A percentile compares a stretch with the other conserved stretches of the same genome.
These are phyloP conservation scores for Ambrosia hybrid DNA, from an alignment of 140 eudicot species.

Conservation along the genomic window DNA sequence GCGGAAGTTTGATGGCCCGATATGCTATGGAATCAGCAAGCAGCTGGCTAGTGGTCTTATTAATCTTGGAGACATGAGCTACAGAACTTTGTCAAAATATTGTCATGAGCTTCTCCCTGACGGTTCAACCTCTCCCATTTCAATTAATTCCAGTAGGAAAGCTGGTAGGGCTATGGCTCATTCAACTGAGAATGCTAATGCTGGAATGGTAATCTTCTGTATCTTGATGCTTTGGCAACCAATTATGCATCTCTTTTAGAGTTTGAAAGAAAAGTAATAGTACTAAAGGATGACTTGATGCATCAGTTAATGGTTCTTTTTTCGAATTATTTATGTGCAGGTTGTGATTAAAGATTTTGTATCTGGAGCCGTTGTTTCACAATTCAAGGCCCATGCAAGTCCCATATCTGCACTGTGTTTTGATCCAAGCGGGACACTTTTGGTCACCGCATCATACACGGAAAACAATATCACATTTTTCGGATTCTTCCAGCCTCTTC, in stretches of 20 bases:
- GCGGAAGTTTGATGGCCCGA: conserved; percentile 70
- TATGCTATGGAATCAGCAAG: conserved; percentile 91
- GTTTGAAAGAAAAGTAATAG: not conserved
- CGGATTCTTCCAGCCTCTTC: conserved; percentile 68
- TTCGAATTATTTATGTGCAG: conserved; percentile 39
- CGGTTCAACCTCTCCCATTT: conserved; percentile 57
- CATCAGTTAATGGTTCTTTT: not conserved
- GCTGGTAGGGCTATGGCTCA: conserved; percentile 51
- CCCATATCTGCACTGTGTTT: conserved; percentile 88
- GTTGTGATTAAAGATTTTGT: conserved; percentile 77
- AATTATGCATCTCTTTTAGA: not conserved
- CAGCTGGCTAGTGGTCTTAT: conserved; percentile 78
- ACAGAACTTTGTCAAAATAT: conserved; percentile 80
- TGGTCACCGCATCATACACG: conserved; percentile 93
- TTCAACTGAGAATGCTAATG: conserved; percentile 68
- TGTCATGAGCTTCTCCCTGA: conserved; percentile 78
- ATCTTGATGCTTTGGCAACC: not conserved
- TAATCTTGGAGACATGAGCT: conserved; percentile 81
- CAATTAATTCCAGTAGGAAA: conserved; percentile 53
- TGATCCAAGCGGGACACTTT: conserved; percentile 96
- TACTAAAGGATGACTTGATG: not conserved
- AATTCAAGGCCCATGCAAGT: conserved; percentile 85
- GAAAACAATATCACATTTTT: conserved; percentile 76
- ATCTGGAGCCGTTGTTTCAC: conserved; percentile 61
- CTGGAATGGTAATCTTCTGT: conserved; percentile 62